Conservation (phyloP, 2,329 filamentous ascomycete species). For the Colletotrichum magnum region DNA sequence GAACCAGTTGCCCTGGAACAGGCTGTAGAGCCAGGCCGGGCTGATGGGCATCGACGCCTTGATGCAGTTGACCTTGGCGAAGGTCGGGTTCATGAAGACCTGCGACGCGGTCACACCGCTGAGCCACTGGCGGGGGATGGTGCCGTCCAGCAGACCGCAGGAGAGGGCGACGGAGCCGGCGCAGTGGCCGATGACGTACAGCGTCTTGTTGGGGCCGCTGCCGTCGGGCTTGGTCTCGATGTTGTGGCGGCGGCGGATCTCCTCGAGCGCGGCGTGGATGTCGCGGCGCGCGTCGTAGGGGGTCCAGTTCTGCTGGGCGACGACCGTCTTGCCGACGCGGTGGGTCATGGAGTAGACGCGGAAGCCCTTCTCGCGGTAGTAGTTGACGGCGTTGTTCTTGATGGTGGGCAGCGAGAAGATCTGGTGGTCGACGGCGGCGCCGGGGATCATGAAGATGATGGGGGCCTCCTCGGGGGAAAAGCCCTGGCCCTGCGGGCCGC, state of each 20-base stretch:
- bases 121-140: slow-evolving; percentile 70
- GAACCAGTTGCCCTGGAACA: slow-evolving; percentile 68
- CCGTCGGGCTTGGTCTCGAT: slow-evolving; percentile 17
- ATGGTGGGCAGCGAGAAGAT: slow-evolving; percentile 75
- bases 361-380: slow-evolving; percentile 72
- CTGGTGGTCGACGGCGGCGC: slow-evolving; percentile 73
- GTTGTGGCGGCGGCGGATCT: slow-evolving; percentile 59
- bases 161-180: slow-evolving; percentile 74
- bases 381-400: slow-evolving; percentile 72
- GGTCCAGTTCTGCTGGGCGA: slow-evolving; percentile 67
- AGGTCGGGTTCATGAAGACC: slow-evolving; percentile 75
- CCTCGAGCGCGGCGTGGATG: slow-evolving; percentile 67
- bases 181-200: slow-evolving; percentile 74
- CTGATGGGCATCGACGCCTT: slow-evolving; percentile 66
- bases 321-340: slow-evolving; percentile 68
- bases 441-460: slow-evolving; percentile 73
- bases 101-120: slow-evolving; percentile 71
- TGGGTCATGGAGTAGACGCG: slow-evolving; percentile 71
- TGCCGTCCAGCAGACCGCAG: slow-evolving; percentile 71
- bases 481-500: slow-evolving; percentile 13
- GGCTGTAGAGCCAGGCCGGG: slow-evolving; percentile 63
- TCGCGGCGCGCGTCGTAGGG: slow-evolving; percentile 73
- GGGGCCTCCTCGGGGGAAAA: slow-evolving; percentile 48
- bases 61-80: slow-evolving; percentile 67
- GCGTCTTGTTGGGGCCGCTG: slow-evolving; percentile 48